Evolutionary conservation across 805 yeast species (phyloP).

Genomic region (Wickerhamomyces rabaulensis): DNA sequence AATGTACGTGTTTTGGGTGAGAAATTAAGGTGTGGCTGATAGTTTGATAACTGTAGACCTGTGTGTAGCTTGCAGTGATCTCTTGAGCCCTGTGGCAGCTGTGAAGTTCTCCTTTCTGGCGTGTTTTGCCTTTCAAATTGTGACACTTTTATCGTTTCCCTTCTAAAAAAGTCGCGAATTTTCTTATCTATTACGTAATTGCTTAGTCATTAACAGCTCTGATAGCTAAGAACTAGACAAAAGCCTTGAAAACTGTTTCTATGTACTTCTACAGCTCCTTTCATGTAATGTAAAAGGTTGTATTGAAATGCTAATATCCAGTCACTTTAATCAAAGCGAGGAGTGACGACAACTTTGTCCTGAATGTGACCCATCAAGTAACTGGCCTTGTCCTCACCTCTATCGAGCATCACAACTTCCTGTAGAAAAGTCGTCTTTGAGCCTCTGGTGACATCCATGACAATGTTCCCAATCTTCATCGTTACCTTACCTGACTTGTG

Average conservation of each 20-base stretch:
- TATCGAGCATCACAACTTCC: slow-evolving; percentile 55
- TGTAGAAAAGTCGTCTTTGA: slow-evolving; percentile 66
- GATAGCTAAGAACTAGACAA: too few relatives aligned
- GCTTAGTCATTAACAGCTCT: too few relatives aligned
- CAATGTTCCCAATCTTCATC: slow-evolving; percentile 64
- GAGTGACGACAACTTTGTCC: slow-evolving; percentile 55
- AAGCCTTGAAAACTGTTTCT: too few relatives aligned
- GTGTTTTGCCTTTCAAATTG: neutral
- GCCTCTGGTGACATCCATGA: slow-evolving; percentile 68
- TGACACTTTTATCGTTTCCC: neutral
- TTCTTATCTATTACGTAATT: neutral
- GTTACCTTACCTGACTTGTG: slow-evolving; percentile 84
- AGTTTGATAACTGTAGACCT: too few relatives aligned
- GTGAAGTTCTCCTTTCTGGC: neutral
- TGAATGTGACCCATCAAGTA: slow-evolving; percentile 49
- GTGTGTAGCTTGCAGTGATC: too few relatives aligned
- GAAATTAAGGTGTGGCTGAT: neutral
- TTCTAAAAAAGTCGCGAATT: neutral
- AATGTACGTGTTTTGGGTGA: neutral
- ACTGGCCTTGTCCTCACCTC: slow-evolving; percentile 34
- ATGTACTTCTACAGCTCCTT: too few relatives aligned
- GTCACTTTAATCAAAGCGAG: slow-evolving; percentile 28
- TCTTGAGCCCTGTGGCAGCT: too few relatives aligned
- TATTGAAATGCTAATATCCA: too few relatives aligned
- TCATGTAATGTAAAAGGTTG: too few relatives aligned